These are phyloP conservation scores for Ceratocystiopsis brevicomis DNA, from an alignment of 2,329 filamentous ascomycete species.

Conservation along the genomic window DNA sequence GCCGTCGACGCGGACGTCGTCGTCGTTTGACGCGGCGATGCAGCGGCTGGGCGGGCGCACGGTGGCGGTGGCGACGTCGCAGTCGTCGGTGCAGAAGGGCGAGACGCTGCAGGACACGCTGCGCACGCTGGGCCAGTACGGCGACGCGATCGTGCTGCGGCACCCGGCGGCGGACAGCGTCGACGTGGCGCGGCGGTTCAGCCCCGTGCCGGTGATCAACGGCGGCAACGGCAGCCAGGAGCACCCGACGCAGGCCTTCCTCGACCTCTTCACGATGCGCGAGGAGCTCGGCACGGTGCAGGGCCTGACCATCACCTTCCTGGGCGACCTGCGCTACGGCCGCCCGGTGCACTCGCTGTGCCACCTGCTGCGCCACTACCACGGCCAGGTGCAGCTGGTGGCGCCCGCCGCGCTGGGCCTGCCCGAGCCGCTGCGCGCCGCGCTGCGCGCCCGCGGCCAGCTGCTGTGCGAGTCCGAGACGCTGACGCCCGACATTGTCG, in stretches of 20 bases:
- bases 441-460: constrained; percentile 56
- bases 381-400: constrained; percentile 83
- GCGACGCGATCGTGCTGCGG: constrained; percentile 86
- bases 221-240: constrained; percentile 90
- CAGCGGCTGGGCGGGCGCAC: constrained; percentile 86
- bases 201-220: constrained; percentile 85
- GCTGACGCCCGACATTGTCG: constrained; percentile 73
- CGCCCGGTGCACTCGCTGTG: constrained; percentile 89
- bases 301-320: constrained; percentile 87
- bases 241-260: constrained; percentile 92
- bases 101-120: constrained; percentile 87
- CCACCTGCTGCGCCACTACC: constrained; percentile 87
- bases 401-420: constrained; percentile 62
- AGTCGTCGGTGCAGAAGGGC: constrained; percentile 85
- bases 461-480: constrained; percentile 56
- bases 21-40: constrained; percentile 96
- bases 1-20: constrained; percentile 85
- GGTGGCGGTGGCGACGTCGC: constrained; percentile 60
- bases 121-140: constrained; percentile 83
- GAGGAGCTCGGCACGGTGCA: constrained; percentile 93
- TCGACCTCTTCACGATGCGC: constrained; percentile 95
- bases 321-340: constrained; percentile 82
- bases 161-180: constrained; percentile 72
- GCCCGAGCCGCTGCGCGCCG: constrained; percentile 53
- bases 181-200: constrained; percentile 68